Evolutionary conservation across 2,329 filamentous ascomycete genomes (phyloP).

Genomic region (Neonectria ditissima): DNA sequence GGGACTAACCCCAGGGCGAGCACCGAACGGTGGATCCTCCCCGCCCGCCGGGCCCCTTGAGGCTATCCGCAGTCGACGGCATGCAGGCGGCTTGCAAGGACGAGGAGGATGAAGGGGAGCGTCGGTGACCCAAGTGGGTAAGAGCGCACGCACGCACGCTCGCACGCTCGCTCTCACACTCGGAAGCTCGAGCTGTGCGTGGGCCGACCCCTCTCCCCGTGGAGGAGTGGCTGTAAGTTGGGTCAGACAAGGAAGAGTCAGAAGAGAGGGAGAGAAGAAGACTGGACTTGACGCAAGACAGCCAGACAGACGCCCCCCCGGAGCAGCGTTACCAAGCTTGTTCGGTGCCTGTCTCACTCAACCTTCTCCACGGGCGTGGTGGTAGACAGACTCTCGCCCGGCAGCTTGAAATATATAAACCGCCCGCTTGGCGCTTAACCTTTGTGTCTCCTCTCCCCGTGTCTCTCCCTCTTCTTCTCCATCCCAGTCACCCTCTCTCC

Average conservation of each 20-base stretch:
- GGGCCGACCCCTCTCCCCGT: too few relatives aligned
- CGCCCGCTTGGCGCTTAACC: constrained; percentile 11
- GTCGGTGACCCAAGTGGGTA: constrained; percentile 24
- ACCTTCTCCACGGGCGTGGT: too few relatives aligned
- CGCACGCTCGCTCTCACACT: too few relatives aligned
- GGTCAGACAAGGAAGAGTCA: too few relatives aligned
- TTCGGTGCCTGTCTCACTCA: not conserved
- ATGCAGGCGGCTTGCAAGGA: not conserved
- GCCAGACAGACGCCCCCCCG: not conserved
- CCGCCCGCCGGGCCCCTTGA: not conserved
- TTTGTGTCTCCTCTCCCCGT: constrained; percentile 13
- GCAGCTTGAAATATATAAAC: constrained; percentile 22
- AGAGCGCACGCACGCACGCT: constrained; percentile 9
- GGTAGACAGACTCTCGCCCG: not conserved
- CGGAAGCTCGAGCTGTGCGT: too few relatives aligned
- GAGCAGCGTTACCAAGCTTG: not conserved
- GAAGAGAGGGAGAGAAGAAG: too few relatives aligned
- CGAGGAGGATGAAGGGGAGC: too few relatives aligned
- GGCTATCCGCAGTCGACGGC: not conserved
- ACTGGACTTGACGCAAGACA: not conserved
- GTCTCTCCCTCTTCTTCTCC: constrained; percentile 11
- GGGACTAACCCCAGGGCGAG: not conserved
- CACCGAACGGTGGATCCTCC: constrained; percentile 14
- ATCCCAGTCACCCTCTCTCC: not conserved
- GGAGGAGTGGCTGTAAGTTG: not conserved